Percentiles rank a stretch among this genome's conserved stretches.
phyloP scores from a whole-genome alignment of 345 rosid genomes.

The Populus euphratica region DNA sequence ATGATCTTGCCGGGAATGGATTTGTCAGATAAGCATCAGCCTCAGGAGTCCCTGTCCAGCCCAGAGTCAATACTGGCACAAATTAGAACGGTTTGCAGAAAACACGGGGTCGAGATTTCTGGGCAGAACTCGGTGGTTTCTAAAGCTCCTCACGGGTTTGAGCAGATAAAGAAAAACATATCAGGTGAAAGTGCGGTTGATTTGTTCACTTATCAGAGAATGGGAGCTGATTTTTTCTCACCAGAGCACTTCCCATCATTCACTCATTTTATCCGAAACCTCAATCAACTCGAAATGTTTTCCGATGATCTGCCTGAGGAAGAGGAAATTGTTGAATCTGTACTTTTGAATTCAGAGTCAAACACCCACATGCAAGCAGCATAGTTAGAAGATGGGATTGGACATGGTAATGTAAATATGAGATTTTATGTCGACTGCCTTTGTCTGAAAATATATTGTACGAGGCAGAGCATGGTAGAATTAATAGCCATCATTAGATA shows the following conservation, averaged over 20 bases:
- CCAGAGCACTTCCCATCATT: slow-evolving; percentile 85
- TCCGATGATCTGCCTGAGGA: slow-evolving; percentile 47
- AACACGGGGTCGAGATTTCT: slow-evolving; percentile 53
- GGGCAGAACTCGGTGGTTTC: slow-evolving; percentile 63
- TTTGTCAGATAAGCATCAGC: slow-evolving; percentile 56
- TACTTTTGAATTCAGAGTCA: slow-evolving; percentile 24
- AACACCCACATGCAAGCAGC: slow-evolving; percentile 45
- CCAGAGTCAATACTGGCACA: slow-evolving; percentile 61
- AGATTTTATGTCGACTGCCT: not conserved
- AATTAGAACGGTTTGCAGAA: slow-evolving; percentile 56
- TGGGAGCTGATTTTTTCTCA: slow-evolving; percentile 96
- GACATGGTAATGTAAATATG: slow-evolving; percentile 7
- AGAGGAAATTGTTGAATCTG: slow-evolving; percentile 32
- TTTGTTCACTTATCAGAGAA: slow-evolving; percentile 78
- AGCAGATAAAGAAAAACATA: slow-evolving; percentile 60
- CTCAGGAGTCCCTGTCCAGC: slow-evolving; percentile 47
- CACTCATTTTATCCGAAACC: slow-evolving; percentile 61
- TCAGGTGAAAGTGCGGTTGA: slow-evolving; percentile 35
- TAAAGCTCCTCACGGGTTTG: slow-evolving; percentile 46
- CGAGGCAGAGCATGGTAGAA: not conserved
- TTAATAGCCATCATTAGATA: no score
- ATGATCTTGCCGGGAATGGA: slow-evolving; percentile 89
- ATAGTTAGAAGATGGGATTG: slow-evolving; percentile 14
- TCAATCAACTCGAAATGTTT: slow-evolving; percentile 45
- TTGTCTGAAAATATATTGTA: not conserved